A percentile compares a stretch with the other conserved stretches of the same genome.
Evolutionary conservation across 1,139 yeast genomes (phyloP).

Genomic region (Nakaseomyces nivariensis): DNA sequence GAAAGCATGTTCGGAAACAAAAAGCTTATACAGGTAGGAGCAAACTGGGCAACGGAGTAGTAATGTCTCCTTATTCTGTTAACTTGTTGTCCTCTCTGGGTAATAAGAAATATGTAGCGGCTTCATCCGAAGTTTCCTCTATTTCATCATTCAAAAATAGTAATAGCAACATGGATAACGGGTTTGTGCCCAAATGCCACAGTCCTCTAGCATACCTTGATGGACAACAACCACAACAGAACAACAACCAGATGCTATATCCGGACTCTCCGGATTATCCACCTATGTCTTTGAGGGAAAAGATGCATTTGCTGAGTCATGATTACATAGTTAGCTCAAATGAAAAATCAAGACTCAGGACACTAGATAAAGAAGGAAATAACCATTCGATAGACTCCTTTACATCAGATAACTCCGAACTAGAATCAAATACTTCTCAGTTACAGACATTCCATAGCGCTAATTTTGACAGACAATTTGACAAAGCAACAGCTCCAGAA

Average conservation of each 20-base stretch:
- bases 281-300: not conserved
- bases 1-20: conserved; percentile 42
- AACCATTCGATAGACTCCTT: not conserved
- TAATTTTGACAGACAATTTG: not conserved
- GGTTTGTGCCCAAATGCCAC: not conserved
- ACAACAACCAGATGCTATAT: not conserved
- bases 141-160: not conserved
- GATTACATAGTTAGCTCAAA: not conserved
- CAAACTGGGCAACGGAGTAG: not conserved
- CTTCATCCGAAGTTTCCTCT: not conserved
- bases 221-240: not conserved
- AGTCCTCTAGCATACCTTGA: not conserved
- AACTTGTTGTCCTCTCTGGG: conserved; percentile 17
- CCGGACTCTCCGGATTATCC: conserved; percentile 1
- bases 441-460: not conserved
- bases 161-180: not conserved
- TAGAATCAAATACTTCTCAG: not conserved
- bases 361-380: not conserved
- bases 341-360: not conserved
- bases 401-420: not conserved
- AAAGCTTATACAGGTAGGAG: conserved; percentile 27
- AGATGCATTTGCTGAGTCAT: conserved; percentile 2
- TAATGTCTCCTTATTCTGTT: conserved; percentile 24
- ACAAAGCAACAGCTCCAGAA: not conserved
- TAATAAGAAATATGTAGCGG: not conserved